A percentile compares a stretch with the other conserved stretches of the same genome.
phyloP scores from a whole-genome alignment of 148 eudicot species.

The Polygonum aviculare region DNA sequence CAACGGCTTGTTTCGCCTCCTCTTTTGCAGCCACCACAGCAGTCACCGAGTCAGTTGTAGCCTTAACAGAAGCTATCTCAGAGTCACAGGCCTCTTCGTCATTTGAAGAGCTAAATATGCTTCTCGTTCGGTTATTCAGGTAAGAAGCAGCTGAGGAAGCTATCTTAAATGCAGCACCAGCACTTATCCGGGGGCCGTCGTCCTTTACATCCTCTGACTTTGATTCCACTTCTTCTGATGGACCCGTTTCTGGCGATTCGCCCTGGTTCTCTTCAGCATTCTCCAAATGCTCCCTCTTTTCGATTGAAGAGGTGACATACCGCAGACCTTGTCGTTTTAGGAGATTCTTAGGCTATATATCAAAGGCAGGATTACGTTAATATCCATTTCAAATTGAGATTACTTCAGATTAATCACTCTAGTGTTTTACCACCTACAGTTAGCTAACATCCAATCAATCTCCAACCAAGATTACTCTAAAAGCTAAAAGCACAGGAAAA shows the following conservation, averaged over 20 bases:
- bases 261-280: conserved; percentile 28
- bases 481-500: too few species aligned
- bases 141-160: conserved; percentile 94
- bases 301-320: conserved; percentile 75
- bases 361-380: not conserved
- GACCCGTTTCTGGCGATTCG: conserved; percentile 17
- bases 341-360: conserved; percentile 50
- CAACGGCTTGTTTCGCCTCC: conserved; percentile 97
- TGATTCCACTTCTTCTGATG: conserved; percentile 16
- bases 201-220: conserved; percentile 23
- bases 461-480: not conserved
- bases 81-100: conserved; percentile 16
- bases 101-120: conserved; percentile 48
- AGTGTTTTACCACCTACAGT: not conserved
- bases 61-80: conserved; percentile 78
- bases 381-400: not conserved
- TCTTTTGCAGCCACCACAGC: conserved; percentile 96
- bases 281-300: conserved; percentile 57
- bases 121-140: conserved; percentile 61
- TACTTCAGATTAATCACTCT: too few species aligned
- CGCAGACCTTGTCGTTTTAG: conserved; percentile 47
- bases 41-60: conserved; percentile 81
- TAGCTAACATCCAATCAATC: not conserved
- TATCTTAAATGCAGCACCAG: conserved; percentile 63
- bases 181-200: conserved; percentile 32